These are phyloP conservation scores for Lagenidium giganteum DNA, from an alignment of 352 stramenopile species.

Conservation along the genomic window DNA sequence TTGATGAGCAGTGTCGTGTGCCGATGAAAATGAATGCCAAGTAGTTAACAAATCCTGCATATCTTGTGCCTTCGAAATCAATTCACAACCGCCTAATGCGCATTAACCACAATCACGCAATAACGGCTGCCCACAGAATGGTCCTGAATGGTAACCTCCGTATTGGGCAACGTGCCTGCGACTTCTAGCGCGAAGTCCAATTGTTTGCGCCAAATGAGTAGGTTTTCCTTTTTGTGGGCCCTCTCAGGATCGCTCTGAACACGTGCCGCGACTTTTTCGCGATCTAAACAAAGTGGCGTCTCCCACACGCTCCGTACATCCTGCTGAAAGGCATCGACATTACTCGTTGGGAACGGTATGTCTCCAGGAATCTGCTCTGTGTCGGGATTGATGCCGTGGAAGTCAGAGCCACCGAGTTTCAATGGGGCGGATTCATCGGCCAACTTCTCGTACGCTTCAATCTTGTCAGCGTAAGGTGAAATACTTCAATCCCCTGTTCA, in stretches of 20 bases:
- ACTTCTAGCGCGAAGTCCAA: constrained; percentile 17
- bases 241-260: not conserved
- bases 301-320: constrained; percentile 68
- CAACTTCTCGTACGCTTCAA: constrained; percentile 72
- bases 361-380: constrained; percentile 67
- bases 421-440: constrained; percentile 69
- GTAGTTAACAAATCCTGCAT: too few relatives aligned
- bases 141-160: too few relatives aligned
- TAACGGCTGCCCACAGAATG: too few relatives aligned
- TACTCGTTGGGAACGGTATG: constrained; percentile 66
- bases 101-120: too few relatives aligned
- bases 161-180: too few relatives aligned
- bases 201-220: constrained; percentile 24
- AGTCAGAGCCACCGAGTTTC: constrained; percentile 78
- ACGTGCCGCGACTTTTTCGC: not conserved
- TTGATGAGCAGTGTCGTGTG: too few relatives aligned
- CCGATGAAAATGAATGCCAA: too few relatives aligned
- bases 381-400: constrained; percentile 71
- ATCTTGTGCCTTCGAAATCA: too few relatives aligned
- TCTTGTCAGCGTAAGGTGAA: constrained; percentile 73
- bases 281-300: constrained; percentile 25
- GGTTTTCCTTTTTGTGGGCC: not conserved
- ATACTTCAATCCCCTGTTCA: constrained; percentile 72
- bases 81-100: too few relatives aligned
- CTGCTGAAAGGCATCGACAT: constrained; percentile 65